Evolutionary conservation across 257 asterid genomes (phyloP), one percentile per base, ranked within the genome.

Genomic region (Solanum chaucha): DNA sequence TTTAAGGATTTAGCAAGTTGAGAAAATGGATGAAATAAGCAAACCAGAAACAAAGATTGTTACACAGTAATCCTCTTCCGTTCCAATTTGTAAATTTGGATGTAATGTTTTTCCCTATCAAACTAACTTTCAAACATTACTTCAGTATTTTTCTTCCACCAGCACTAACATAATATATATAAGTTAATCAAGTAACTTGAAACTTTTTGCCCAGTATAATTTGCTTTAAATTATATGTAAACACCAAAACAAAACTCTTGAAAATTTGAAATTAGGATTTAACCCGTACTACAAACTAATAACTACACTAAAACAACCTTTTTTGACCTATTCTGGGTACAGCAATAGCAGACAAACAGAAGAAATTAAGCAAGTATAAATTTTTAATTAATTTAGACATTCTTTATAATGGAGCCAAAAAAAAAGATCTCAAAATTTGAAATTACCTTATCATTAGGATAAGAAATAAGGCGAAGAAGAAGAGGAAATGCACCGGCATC

Each of bases 401-500:
- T 15, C 75, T 6, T 41, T 61, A n/a, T 35, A 61, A 71, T 70
- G 36, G 28, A 46, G 85, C 55, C 15, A 51, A 85, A 64, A 36
- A 8, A 88, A 51, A 85, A 41, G 10, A n/a, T 35, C 0, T 36
- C 41, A 19, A 77, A 55, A 36, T 3, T 30, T 78, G 26, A 74
- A 58, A 36, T 84, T 70, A 95, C 99, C 95, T 96, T 96, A 80
- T 92, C 92, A 87, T 94, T 95, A 38, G 32, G 91, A 93, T 94
- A 92, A 41, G 93, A 91, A 91, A 96, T 88, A 35, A 96, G 96
- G 84, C 86, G 82, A 83, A 93, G 86, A 83, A 96, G 88, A 75
- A 94, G 78, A 13, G 92, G 92, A 87, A 94, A 93, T 36, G 96
- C 98, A 68, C 99, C 97, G n/a, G 95, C 95, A 48, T 94, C 97